Conservation (phyloP, 192 early-diverging fungal species). For the Umbelopsis vinacea region DNA sequence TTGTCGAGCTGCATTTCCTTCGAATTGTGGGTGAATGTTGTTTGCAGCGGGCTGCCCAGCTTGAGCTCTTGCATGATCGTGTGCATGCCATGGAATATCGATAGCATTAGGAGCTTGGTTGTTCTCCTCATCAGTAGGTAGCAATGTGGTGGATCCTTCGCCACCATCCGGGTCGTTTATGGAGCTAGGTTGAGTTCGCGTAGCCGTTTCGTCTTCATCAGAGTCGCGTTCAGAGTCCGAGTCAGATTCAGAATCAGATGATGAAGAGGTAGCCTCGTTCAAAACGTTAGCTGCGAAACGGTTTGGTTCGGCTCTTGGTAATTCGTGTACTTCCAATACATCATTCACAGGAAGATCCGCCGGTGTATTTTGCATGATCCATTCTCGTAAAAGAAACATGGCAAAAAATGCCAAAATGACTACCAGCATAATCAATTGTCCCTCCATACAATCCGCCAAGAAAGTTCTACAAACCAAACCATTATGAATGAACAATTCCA, state of each 20-base stretch:
- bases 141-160: background rate
- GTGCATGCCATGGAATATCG: conserved; percentile 2
- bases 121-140: background rate
- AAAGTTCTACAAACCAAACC: conserved; percentile 44
- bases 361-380: conserved; percentile 76
- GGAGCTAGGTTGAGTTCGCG: background rate
- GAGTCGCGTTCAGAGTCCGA: background rate
- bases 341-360: conserved; percentile 24
- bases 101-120: background rate
- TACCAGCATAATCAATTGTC: conserved; percentile 77
- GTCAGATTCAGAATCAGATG: background rate
- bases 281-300: background rate
- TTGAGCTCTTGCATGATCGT: conserved; percentile 4
- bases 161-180: background rate
- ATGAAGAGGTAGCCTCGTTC: background rate
- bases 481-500: background rate
- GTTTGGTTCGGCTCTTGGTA: background rate
- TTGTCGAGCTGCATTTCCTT: conserved; percentile 6
- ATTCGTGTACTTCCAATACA: background rate
- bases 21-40: background rate
- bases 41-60: background rate
- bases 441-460: conserved; percentile 78
- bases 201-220: background rate
- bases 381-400: conserved; percentile 86
- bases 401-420: conserved; percentile 81